Evolutionary conservation across 805 yeast genomes (phyloP), one percentile per base, ranked within the genome.

Genomic region (Suhomyces vadensis): DNA sequence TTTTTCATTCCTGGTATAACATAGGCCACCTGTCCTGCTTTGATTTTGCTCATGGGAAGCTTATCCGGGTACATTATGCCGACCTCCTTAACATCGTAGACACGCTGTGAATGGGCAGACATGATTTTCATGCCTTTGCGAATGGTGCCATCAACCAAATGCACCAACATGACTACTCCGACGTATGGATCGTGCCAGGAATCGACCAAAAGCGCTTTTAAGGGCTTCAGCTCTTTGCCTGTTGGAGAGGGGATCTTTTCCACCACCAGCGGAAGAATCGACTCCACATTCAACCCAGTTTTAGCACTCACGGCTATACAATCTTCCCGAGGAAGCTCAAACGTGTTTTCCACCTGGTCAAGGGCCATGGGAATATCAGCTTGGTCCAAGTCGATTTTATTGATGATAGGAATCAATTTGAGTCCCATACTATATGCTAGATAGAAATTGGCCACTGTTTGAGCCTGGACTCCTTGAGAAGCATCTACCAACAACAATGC

Each of bases 31-130:
- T 94, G 98, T 0, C 99, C 99, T 0, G 97, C 94, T 23, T 71
- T 71, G 20, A 94, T 69, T 2, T 61, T 60, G 4, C 78, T 82
- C 61, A 85, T 80, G 1, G 89, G 73, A 1, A 81, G 67, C 44
- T 85, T 78, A 49, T 92, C 95, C 0, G 99, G 98, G 58, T 91
- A 86, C 96, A 91, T 90, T 39, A 94, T 85, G 0, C 99, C 99
- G 10, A 89, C 86, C 49, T 92, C 98, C 61, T 87, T 87, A 19
- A 89, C 85, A 31, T 94, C 98, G 60, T 90, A 91, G 53, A 78
- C 79, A 48, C 79, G 77, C 16, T 77, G 74, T 0, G 96, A 84
- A 54, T 86, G 91, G 3, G 87, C 95, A 6, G 95, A 85, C 39
- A 82, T 64, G 29, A 92, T 73, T 56, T 80, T 85, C 63, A 82